These are phyloP conservation scores for Eucalyptus cloeziana DNA, from an alignment of 345 rosid species.

Conservation along the genomic window DNA sequence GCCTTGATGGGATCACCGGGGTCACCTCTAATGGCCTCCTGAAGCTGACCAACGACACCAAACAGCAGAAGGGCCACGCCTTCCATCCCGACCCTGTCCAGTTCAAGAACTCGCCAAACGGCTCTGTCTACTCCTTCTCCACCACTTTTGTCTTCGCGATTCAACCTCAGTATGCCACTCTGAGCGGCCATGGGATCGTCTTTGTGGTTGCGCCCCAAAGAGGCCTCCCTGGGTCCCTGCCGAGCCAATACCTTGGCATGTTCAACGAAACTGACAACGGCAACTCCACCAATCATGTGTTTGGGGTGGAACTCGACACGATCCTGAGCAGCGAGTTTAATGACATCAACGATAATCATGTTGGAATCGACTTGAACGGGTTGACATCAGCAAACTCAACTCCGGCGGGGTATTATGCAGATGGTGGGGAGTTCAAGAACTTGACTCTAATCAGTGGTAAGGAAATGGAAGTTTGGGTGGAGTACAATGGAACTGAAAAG, in stretches of 20 bases:
- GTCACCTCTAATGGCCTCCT: slow-evolving; percentile 27
- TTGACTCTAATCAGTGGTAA: slow-evolving; percentile 10
- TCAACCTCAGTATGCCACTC: slow-evolving; percentile 1
- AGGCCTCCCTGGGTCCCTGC: slow-evolving; percentile 17
- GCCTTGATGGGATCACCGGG: slow-evolving; percentile 20
- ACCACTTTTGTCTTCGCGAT: slow-evolving; percentile 53
- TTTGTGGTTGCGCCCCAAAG: slow-evolving; percentile 44
- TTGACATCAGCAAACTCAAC: slow-evolving; percentile 14
- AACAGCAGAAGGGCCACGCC: slow-evolving; percentile 24
- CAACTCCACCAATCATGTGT: slow-evolving; percentile 24
- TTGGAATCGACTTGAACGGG: slow-evolving; percentile 48
- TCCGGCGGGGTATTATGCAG: slow-evolving; percentile 25
- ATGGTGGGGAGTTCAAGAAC: neutral
- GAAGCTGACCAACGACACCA: slow-evolving; percentile 34
- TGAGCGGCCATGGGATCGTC: slow-evolving; percentile 50
- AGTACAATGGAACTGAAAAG: slow-evolving; percentile 19
- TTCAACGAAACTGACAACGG: slow-evolving; percentile 28
- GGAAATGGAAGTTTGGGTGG: slow-evolving; percentile 44
- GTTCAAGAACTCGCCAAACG: slow-evolving; percentile 28
- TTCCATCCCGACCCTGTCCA: slow-evolving; percentile 14
- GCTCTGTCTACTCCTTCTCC: slow-evolving; percentile 25
- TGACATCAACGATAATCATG: slow-evolving; percentile 39
- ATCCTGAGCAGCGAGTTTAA: slow-evolving; percentile 17
- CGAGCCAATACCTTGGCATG: slow-evolving; percentile 37
- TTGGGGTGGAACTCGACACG: slow-evolving; percentile 53